These are phyloP conservation scores for Fagus sylvatica DNA, from an alignment of 306 rosid genomes.

Conservation along the genomic window DNA sequence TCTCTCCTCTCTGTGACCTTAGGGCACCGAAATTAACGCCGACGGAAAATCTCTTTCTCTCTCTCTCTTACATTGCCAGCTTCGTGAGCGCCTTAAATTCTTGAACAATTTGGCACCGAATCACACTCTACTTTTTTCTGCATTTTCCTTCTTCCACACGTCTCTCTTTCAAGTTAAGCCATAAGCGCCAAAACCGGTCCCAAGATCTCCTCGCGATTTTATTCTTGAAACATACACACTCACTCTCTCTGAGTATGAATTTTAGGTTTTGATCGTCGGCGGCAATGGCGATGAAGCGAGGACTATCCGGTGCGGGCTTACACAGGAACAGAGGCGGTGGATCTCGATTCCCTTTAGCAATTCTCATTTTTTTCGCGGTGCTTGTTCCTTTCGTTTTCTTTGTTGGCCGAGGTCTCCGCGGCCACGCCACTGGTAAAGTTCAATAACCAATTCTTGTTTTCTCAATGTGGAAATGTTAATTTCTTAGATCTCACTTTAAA, in stretches of 20 bases:
- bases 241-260: not conserved
- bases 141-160: not conserved
- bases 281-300: slow-evolving; percentile 63
- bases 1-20: not conserved
- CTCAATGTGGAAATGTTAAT: not conserved
- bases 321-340: slow-evolving; percentile 49
- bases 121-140: not conserved
- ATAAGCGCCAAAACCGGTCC: slow-evolving; percentile 11
- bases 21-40: slow-evolving; percentile 32
- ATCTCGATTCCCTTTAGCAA: slow-evolving; percentile 50
- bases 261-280: slow-evolving; percentile 35
- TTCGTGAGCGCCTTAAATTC: not conserved
- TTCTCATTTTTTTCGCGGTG: slow-evolving; percentile 49
- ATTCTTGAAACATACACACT: not conserved
- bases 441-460: not conserved
- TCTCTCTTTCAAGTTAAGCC: not conserved
- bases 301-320: slow-evolving; percentile 25
- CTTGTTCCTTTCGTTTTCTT: slow-evolving; percentile 67
- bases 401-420: slow-evolving; percentile 54
- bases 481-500: not conserved
- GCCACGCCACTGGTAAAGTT: slow-evolving; percentile 48
- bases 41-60: not conserved
- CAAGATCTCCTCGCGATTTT: slow-evolving; percentile 13
- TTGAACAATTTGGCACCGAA: not conserved
- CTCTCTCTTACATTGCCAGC: not conserved